Conservation (phyloP, 768 basidiomycete species). For the Lactarius hatsudake region DNA sequence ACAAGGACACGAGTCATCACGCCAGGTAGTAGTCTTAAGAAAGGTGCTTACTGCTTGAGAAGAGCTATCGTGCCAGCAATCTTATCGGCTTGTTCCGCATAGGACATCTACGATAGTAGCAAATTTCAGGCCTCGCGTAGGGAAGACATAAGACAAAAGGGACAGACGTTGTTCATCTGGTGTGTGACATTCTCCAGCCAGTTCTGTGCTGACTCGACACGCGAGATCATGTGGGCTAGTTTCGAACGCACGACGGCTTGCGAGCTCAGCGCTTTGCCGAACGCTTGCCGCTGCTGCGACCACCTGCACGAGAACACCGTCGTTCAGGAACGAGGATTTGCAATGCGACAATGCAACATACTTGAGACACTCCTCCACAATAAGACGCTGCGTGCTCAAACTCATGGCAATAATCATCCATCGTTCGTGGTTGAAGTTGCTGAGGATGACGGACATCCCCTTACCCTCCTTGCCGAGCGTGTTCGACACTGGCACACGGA, state of each 20-base stretch:
- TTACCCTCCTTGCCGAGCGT: slow-evolving; percentile 84
- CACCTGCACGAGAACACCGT: slow-evolving; percentile 50
- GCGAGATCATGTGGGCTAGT: slow-evolving; percentile 86
- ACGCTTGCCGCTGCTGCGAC: slow-evolving; percentile 85
- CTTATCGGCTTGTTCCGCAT: slow-evolving; percentile 78
- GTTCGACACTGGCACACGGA: slow-evolving; percentile 79
- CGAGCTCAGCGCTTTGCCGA: slow-evolving; percentile 78
- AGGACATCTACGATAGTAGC: slow-evolving; percentile 62
- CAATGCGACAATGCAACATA: slow-evolving; percentile 33
- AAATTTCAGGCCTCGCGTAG: slow-evolving; percentile 23
- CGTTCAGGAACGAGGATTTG: neutral
- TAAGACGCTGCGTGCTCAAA: slow-evolving; percentile 69
- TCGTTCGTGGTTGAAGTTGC: slow-evolving; percentile 87
- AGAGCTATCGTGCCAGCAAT: slow-evolving; percentile 88
- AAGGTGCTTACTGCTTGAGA: slow-evolving; percentile 70
- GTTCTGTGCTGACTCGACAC: slow-evolving; percentile 79
- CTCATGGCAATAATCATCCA: slow-evolving; percentile 81
- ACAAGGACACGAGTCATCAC: slow-evolving; percentile 14
- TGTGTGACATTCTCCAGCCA: slow-evolving; percentile 90
- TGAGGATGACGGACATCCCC: slow-evolving; percentile 80
- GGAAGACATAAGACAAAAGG: neutral
- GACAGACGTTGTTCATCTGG: slow-evolving; percentile 83
- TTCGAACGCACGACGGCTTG: slow-evolving; percentile 89
- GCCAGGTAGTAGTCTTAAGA: neutral
- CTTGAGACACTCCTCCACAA: slow-evolving; percentile 92